phyloP scores from a whole-genome alignment of 305 asterid genomes.

The Solanum hybrid region DNA sequence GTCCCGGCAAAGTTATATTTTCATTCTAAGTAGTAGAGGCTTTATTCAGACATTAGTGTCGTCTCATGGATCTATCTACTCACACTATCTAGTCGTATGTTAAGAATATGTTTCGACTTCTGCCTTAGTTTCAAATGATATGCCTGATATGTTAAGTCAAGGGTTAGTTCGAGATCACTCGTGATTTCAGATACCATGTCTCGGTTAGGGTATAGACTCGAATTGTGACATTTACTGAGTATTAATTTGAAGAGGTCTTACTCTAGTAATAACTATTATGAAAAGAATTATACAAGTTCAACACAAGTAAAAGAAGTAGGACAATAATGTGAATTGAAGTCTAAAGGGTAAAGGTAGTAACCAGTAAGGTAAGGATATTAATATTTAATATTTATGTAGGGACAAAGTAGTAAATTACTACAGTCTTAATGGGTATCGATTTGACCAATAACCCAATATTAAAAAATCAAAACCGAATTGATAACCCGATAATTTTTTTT shows the following conservation, averaged over 20 bases:
- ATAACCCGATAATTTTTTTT: background rate
- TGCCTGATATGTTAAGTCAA: background rate
- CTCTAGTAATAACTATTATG: background rate
- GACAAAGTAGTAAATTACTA: background rate
- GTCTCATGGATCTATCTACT: background rate
- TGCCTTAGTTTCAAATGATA: background rate
- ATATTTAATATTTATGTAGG: background rate
- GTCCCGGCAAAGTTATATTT: background rate
- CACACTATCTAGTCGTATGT: background rate
- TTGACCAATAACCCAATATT: background rate
- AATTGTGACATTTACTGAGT: background rate
- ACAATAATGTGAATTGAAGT: background rate
- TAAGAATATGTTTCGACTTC: background rate
- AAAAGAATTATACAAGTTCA: background rate
- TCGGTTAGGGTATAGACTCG: background rate
- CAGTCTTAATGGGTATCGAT: too few relatives aligned
- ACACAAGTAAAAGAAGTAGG: background rate
- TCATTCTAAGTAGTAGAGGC: background rate
- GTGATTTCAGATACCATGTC: background rate
- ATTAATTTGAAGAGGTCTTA: background rate
- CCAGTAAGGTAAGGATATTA: background rate
- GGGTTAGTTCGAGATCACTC: background rate
- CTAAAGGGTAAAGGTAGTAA: background rate
- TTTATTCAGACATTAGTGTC: background rate
- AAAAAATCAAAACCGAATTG: too few relatives aligned